These are phyloP conservation scores for Fusarium sp. DNA, from an alignment of 2,329 filamentous ascomycete genomes.

Conservation along the genomic window DNA sequence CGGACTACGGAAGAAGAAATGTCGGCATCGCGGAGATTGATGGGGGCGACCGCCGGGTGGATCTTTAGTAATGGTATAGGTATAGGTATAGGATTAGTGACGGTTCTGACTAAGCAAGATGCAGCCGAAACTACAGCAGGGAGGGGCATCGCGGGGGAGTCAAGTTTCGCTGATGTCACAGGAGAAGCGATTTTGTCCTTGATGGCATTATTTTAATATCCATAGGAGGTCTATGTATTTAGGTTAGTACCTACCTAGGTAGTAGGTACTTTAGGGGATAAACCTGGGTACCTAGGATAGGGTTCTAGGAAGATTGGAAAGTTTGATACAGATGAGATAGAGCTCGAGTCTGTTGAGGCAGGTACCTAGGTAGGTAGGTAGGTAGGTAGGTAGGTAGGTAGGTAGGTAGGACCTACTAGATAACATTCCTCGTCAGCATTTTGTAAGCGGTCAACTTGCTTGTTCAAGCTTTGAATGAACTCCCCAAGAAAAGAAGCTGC, in stretches of 20 bases:
- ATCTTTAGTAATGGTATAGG: conserved; percentile 10
- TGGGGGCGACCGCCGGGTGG: conserved; percentile 22
- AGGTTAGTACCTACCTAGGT: too few relatives aligned
- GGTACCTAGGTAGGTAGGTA: neutral
- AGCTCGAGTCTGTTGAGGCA: neutral
- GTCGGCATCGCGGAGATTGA: conserved; percentile 18
- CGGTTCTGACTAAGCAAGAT: conserved; percentile 34
- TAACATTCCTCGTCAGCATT: neutral
- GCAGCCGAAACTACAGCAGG: conserved; percentile 3
- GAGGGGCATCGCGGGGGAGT: conserved; percentile 28
- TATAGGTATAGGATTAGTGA: conserved; percentile 6
- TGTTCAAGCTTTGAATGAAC: neutral
- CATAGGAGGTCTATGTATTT: neutral
- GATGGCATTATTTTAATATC: conserved; percentile 3
- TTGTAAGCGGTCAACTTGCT: neutral
- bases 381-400: too few relatives aligned
- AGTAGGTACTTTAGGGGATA: neutral
- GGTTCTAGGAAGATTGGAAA: neutral
- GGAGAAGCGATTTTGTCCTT: neutral
- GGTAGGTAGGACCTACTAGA: neutral
- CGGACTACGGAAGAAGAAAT: conserved; percentile 29
- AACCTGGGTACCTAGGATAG: neutral
- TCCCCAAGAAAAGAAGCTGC: too few relatives aligned
- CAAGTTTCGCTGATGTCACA: conserved; percentile 21
- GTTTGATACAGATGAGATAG: neutral